Evolutionary conservation across 1,284 basidiomycete genomes (phyloP), one percentile per base, ranked within the genome.

Genomic region (Phlebopus sp.): DNA sequence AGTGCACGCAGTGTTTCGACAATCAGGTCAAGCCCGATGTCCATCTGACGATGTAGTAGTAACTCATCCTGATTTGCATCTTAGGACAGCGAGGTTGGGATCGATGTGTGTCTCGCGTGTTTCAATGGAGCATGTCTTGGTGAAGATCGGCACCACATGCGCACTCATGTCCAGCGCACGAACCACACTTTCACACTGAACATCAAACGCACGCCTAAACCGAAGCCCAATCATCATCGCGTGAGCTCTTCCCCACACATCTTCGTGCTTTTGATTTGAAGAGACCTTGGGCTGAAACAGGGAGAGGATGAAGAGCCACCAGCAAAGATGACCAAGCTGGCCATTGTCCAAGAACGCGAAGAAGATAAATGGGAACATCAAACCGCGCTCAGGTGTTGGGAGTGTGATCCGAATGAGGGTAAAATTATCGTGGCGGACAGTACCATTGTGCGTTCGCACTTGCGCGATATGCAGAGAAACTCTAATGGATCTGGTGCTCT

Each of bases 1-100:
- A 95, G 66, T 96, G 92, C 60, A 97, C 95, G 0, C 91, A 95
- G 51, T 99, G 96, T 68, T 99, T 98, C 65, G 95, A 98, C 67
- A 84, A 83, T 60, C 92, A 96, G 78, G 93, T 89, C 61, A 3
- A 40, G 73, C 56, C n/a, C 50, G 51, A 53, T 56, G 44, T 25
- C 27, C 19, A 40, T 47, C 56, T 35, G 21, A 21, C 29, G 41
- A 15, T 37, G n/a, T n/a, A n/a, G n/a, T n/a, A n/a, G 31, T 11
- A 46, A 44, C 51, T 58, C 42, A 27, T 37, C 11, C 38, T 43
- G 40, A 17, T 39, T 30, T 9, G 3, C n/a, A n/a, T n/a, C n/a
- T 37, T 59, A 93, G 86, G 91, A 94, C 62, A 71, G 72, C 13
- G 76, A 82, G 0, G 69, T 76, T 11, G 96, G 96, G 10, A 75